phyloP scores from a whole-genome alignment of 345 rosid genomes.

The Gynandropsis gynandra region DNA sequence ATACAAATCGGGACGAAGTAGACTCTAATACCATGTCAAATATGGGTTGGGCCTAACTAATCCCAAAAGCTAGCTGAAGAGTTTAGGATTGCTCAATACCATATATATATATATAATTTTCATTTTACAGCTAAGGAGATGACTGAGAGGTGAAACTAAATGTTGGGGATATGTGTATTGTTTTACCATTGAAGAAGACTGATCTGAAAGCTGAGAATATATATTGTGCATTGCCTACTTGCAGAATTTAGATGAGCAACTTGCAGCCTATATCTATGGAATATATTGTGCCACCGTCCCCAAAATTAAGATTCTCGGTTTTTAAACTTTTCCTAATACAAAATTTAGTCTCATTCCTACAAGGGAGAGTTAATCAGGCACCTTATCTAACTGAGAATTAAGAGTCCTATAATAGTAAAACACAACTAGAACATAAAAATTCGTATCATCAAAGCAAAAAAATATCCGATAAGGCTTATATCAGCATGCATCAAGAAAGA shows the following conservation, averaged over 20 bases:
- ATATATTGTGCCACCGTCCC: slow-evolving; percentile 37
- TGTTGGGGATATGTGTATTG: not conserved
- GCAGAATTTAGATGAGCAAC: slow-evolving; percentile 40
- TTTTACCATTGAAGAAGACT: slow-evolving; percentile 14
- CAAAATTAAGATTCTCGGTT: slow-evolving; percentile 32
- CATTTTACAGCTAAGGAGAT: slow-evolving; percentile 6
- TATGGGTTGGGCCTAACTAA: too few relatives aligned
- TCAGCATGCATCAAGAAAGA: slow-evolving; percentile 9
- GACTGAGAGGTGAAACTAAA: not conserved
- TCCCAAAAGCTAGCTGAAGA: too few relatives aligned
- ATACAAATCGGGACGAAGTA: too few relatives aligned
- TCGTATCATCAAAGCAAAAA: too few relatives aligned
- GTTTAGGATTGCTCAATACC: too few relatives aligned
- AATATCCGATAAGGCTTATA: slow-evolving; percentile 15
- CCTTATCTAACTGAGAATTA: not conserved
- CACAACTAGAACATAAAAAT: too few relatives aligned
- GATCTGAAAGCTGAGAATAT: slow-evolving; percentile 20
- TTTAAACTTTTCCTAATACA: slow-evolving; percentile 30
- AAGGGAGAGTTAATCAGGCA: not conserved
- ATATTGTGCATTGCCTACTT: slow-evolving; percentile 29
- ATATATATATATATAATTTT: too few relatives aligned
- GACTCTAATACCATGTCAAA: too few relatives aligned
- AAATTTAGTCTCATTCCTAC: slow-evolving; percentile 27
- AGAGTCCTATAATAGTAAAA: too few relatives aligned
- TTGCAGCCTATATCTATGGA: slow-evolving; percentile 38